A percentile compares a stretch with the other conserved stretches of the same genome.
Evolutionary conservation across 495 filamentous ascomycete genomes (phyloP).

Genomic region (Neurospora tetraspora): DNA sequence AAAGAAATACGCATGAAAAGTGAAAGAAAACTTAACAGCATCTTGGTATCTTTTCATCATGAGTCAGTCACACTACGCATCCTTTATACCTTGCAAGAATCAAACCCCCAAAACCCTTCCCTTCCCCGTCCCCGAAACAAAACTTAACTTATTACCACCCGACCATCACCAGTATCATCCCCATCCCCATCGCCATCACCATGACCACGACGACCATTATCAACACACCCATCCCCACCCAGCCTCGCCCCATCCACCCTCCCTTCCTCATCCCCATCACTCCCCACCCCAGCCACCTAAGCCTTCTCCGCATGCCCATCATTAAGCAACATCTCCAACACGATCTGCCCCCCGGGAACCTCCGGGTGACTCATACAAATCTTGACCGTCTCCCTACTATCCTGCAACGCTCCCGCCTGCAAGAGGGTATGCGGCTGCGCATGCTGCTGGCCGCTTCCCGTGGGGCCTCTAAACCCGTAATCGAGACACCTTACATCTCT

Average conservation of each 20-base stretch:
- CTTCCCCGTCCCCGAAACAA: background rate
- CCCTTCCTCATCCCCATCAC: background rate
- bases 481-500: slow-evolving; percentile 81
- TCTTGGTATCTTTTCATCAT: background rate
- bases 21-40: background rate
- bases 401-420: slow-evolving; percentile 4
- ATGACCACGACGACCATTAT: too few species aligned
- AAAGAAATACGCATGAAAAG: background rate
- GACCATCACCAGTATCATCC: too few species aligned
- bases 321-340: slow-evolving; percentile 88
- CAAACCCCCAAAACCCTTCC: background rate
- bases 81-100: background rate
- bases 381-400: slow-evolving; percentile 63
- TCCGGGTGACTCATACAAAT: slow-evolving; percentile 93
- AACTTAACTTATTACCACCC: background rate
- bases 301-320: slow-evolving; percentile 77
- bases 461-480: slow-evolving; percentile 59
- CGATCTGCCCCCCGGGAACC: slow-evolving; percentile 66
- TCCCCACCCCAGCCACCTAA: background rate
- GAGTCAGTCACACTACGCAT: background rate
- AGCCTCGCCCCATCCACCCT: too few species aligned
- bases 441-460: slow-evolving; percentile 23
- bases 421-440: background rate
- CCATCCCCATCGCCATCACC: background rate
- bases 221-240: too few species aligned